Evolutionary conservation across 768 basidiomycete species (phyloP), one percentile per base, ranked within the genome.

Genomic region (Rubroboletus satanas): DNA sequence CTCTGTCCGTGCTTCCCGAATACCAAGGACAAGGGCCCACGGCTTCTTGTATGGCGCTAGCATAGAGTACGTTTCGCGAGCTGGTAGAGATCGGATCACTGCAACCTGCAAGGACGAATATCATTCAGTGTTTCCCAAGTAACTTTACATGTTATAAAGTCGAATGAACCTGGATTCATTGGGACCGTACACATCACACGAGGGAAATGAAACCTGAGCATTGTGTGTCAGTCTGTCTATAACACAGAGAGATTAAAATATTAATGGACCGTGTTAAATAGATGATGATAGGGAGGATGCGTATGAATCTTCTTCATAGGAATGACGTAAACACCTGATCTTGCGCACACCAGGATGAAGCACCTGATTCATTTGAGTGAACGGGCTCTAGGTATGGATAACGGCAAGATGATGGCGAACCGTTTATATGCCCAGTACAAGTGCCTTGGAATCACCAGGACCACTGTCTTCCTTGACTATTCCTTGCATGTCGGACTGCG

Each of bases 401-500:
- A 23, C 44, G 35, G 42, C 11, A 17, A 42, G 33, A 36, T 45
- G 18, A 29, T 8, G 15, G 23, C 33, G 48, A 46, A 45, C n/a
- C 14, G 12, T 11, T 36, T 45, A 56, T 33, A 47, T 18, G 7
- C 35, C 11, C 10, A 32, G 32, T 6, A n/a, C 7, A 48, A 39
- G 39, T 12, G 36, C 15, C 39, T 51, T 49, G 33, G 35, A n/a
- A 37, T 58, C 52, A 9, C 11, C 39, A 26, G 14, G 43, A 14
- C 38, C 23, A 45, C 36, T 29, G 1, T 55, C 52, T 12, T 31
- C 42, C 33, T 58, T 55, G n/a, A 49, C 23, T 14, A 28, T 44
- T 9, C 36, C 46, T 32, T 67, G 62, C n/a, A 58, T 32, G 37
- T 60, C 54, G 29, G 62, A 65, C 14, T 54, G 62, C 41, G 58